phyloP scores from a whole-genome alignment of 2,329 filamentous ascomycete species.

The Exserohilum rostratum region DNA sequence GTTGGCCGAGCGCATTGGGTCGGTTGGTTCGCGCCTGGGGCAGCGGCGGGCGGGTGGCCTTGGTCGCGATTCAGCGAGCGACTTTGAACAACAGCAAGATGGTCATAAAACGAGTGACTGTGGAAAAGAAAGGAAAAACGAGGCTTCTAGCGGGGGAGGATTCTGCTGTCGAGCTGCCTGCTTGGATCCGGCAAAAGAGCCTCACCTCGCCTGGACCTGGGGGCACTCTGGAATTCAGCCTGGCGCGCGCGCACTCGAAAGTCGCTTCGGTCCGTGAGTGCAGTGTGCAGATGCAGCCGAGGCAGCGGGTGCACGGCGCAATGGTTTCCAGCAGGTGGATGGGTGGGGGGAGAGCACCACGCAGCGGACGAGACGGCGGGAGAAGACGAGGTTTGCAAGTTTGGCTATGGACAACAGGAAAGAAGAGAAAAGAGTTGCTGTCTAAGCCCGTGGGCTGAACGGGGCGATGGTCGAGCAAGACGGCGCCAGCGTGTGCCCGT shows the following conservation, averaged over 20 bases:
- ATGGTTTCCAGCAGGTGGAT: constrained; percentile 7
- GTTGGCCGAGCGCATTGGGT: constrained; percentile 39
- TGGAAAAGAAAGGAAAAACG: too few species aligned
- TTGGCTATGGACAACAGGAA: not conserved
- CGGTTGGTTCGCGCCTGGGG: constrained; percentile 26
- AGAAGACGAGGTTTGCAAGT: not conserved
- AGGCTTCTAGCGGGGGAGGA: constrained; percentile 9
- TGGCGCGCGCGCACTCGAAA: constrained; percentile 28
- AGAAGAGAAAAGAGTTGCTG: constrained; percentile 8
- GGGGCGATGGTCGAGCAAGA: constrained; percentile 9
- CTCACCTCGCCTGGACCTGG: too few species aligned
- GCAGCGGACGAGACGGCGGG: constrained; percentile 3
- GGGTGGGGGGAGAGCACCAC: constrained; percentile 3
- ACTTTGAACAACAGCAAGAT: constrained; percentile 4
- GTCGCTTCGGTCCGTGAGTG: constrained; percentile 25
- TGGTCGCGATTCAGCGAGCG: constrained; percentile 25
- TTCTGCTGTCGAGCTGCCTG: constrained; percentile 5
- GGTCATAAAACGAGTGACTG: constrained; percentile 25
- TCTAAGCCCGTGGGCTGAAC: constrained; percentile 6
- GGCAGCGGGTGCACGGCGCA: constrained; percentile 15
- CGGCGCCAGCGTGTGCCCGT: constrained; percentile 23
- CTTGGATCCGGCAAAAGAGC: too few species aligned
- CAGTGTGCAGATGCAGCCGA: constrained; percentile 16
- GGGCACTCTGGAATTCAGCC: constrained; percentile 31
- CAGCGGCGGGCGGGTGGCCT: constrained; percentile 21